These are phyloP conservation scores for Filobasidium floriforme DNA, from an alignment of 768 basidiomycete species.

Conservation along the genomic window DNA sequence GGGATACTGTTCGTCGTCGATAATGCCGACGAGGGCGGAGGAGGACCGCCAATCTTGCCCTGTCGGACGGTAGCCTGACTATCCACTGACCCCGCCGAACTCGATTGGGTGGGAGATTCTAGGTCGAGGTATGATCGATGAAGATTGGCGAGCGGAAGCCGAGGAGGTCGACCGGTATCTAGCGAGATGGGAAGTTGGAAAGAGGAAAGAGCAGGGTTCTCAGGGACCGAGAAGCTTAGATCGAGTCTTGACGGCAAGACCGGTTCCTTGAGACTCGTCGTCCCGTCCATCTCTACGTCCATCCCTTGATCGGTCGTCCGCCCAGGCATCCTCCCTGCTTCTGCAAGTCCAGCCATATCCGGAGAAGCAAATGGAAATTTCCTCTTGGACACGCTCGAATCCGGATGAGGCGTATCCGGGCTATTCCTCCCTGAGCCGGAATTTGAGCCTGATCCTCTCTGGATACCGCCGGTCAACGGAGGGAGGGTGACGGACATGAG, in stretches of 20 bases:
- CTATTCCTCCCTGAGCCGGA: neutral
- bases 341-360: neutral
- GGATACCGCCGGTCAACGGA: no score
- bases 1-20: conserved; percentile 2
- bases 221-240: no score
- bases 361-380: neutral
- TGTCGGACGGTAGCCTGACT: conserved; percentile 2
- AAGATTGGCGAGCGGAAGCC: neutral
- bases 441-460: no score
- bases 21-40: neutral
- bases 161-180: neutral
- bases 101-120: conserved; percentile 1
- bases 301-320: no score
- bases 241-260: no score
- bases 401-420: neutral
- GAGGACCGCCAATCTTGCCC: neutral
- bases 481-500: no score
- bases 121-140: neutral
- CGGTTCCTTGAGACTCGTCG: no score
- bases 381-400: neutral
- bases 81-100: neutral
- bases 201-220: no score
- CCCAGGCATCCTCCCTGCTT: neutral
- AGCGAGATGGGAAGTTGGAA: no score
- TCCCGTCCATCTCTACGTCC: no score